phyloP scores from a whole-genome alignment of 129 eudicot genomes.

The Lactuca sativa region DNA sequence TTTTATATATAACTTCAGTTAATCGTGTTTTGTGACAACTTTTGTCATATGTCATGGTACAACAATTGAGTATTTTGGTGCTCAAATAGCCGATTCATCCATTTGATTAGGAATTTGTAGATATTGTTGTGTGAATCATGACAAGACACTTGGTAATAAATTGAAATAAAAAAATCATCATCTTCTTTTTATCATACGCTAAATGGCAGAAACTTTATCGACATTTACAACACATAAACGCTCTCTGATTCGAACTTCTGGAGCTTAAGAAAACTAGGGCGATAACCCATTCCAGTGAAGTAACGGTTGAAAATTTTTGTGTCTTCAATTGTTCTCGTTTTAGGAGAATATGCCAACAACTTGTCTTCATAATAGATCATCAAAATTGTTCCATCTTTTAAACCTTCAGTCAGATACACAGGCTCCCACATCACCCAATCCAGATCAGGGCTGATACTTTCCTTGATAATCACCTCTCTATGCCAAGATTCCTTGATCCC shows the following conservation, averaged over 20 bases:
- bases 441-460: constrained; percentile 11
- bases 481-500: constrained; percentile 48
- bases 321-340: background rate
- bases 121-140: background rate
- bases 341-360: constrained; percentile 14
- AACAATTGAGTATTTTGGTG: too few species aligned
- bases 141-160: background rate
- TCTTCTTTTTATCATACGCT: background rate
- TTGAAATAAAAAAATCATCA: background rate
- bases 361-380: background rate
- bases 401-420: constrained; percentile 10
- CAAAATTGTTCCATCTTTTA: constrained; percentile 30
- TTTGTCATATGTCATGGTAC: too few species aligned
- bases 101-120: too few species aligned
- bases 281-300: background rate
- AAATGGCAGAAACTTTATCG: background rate
- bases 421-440: constrained; percentile 21
- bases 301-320: background rate
- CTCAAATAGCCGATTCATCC: too few species aligned
- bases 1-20: too few species aligned
- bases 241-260: constrained; percentile 5
- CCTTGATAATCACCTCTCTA: constrained; percentile 36
- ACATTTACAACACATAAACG: background rate
- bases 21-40: too few species aligned
- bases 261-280: background rate